A percentile compares a stretch with the other conserved stretches of the same genome.
Evolutionary conservation across 345 rosid species (phyloP).

Genomic region (Hypericum androsaemum): DNA sequence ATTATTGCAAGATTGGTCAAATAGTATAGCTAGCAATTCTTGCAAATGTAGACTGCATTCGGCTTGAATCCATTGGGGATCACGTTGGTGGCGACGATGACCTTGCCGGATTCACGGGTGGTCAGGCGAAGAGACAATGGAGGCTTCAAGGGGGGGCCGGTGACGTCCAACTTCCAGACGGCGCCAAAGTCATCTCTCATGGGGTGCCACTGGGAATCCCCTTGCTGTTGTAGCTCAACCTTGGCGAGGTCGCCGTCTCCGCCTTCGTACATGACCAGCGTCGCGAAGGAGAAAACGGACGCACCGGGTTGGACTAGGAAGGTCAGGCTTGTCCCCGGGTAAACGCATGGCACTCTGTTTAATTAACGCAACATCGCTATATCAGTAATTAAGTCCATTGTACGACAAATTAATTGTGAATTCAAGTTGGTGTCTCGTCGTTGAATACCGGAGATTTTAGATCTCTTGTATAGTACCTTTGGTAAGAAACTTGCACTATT

Average conservation of each 20-base stretch:
- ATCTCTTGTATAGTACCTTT: slow-evolving; percentile 26
- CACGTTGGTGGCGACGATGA: slow-evolving; percentile 28
- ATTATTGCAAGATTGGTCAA: no score
- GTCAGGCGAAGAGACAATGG: slow-evolving; percentile 54
- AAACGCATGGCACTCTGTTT: slow-evolving; percentile 48
- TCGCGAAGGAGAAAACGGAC: slow-evolving; percentile 42
- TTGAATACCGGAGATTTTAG: no score
- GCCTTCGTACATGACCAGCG: slow-evolving; percentile 27
- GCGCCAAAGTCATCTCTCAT: slow-evolving; percentile 58
- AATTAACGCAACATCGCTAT: neutral
- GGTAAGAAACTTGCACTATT: slow-evolving; percentile 31
- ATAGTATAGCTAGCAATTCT: no score
- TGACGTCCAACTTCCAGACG: slow-evolving; percentile 39
- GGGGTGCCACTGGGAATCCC: slow-evolving; percentile 36
- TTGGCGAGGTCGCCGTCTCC: slow-evolving; percentile 45
- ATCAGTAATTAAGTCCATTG: neutral
- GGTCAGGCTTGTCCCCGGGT: slow-evolving; percentile 23
- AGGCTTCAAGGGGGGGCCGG: slow-evolving; percentile 27
- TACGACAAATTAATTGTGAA: no score
- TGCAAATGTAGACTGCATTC: no score
- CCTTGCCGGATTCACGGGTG: slow-evolving; percentile 19
- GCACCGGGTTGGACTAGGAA: slow-evolving; percentile 50
- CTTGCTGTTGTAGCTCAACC: slow-evolving; percentile 38
- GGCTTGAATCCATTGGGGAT: slow-evolving; percentile 52
- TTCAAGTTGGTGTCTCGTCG: no score